phyloP scores from a whole-genome alignment of 805 yeast species.

The Cyberlindnera suaveolens region DNA sequence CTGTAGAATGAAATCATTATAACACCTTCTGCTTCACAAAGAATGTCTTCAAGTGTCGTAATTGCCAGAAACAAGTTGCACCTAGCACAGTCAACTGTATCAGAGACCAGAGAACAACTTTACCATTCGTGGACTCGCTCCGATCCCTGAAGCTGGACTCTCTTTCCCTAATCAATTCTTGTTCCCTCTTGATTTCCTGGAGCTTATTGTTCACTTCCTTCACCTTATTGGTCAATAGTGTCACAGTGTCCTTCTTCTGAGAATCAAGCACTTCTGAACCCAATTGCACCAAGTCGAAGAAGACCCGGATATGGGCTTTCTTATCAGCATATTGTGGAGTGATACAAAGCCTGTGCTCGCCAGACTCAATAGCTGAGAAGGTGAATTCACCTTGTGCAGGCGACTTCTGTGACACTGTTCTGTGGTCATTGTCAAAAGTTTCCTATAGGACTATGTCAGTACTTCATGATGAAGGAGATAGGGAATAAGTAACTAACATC shows the following conservation, averaged over 20 bases:
- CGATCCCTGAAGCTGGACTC: slow-evolving; percentile 75
- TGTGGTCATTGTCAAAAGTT: slow-evolving; percentile 77
- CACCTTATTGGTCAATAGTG: slow-evolving; percentile 48
- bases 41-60: slow-evolving; percentile 71
- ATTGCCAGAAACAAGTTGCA: slow-evolving; percentile 68
- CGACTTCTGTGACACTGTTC: slow-evolving; percentile 64
- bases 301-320: slow-evolving; percentile 54
- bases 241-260: slow-evolving; percentile 47
- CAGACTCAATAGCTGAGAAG: slow-evolving; percentile 76
- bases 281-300: slow-evolving; percentile 68
- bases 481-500: slow-evolving; percentile 34
- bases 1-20: not conserved
- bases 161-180: slow-evolving; percentile 51
- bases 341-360: slow-evolving; percentile 82
- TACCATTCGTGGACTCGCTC: slow-evolving; percentile 67
- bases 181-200: slow-evolving; percentile 57
- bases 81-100: slow-evolving; percentile 63
- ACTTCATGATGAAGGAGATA: not conserved
- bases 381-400: slow-evolving; percentile 60
- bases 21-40: slow-evolving; percentile 85
- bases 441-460: slow-evolving; percentile 34
- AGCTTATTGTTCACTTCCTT: slow-evolving; percentile 52
- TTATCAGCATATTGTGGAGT: slow-evolving; percentile 41
- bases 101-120: slow-evolving; percentile 69
- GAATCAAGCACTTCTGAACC: slow-evolving; percentile 59